Evolutionary conservation across 2,329 filamentous ascomycete species (phyloP).

Genomic region (Apiospora phragmitis): DNA sequence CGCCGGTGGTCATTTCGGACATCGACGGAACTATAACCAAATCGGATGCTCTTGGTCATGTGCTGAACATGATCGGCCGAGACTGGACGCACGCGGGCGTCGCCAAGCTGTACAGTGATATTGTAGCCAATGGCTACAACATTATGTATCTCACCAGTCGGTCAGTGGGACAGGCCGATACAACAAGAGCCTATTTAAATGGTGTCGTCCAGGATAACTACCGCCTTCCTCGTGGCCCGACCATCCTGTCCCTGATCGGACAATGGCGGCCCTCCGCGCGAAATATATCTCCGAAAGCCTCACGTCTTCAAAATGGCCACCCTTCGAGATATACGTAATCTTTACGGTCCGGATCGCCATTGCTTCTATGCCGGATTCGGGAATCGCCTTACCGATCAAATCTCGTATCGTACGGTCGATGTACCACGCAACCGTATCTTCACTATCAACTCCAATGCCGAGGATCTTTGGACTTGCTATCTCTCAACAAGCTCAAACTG

Average conservation of each 20-base stretch:
- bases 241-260: conserved; percentile 95
- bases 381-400: conserved; percentile 92
- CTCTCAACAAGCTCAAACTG: conserved; percentile 91
- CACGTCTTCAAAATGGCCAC: conserved; percentile 99
- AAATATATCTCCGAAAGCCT: conserved; percentile 93
- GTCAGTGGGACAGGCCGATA: conserved; percentile 91
- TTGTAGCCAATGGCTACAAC: conserved; percentile 94
- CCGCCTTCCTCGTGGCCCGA: conserved; percentile 82
- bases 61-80: conserved; percentile 92
- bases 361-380: conserved; percentile 98
- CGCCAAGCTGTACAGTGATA: conserved; percentile 96
- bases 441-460: conserved; percentile 97
- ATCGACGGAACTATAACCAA: conserved; percentile 99
- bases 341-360: conserved; percentile 75
- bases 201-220: conserved; percentile 88
- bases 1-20: conserved; percentile 95
- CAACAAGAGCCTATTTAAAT: conserved; percentile 83
- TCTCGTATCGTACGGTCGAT: conserved; percentile 94
- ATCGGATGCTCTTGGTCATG: conserved; percentile 90
- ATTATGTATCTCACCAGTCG: conserved; percentile 97
- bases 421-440: conserved; percentile 95
- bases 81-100: conserved; percentile 98
- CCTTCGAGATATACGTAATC: conserved; percentile 84
- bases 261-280: conserved; percentile 86
- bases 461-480: conserved; percentile 86